Evolutionary conservation across 1,284 basidiomycete genomes (phyloP), one percentile per base, ranked within the genome.

Genomic region (Ceratobasidium theobromae): DNA sequence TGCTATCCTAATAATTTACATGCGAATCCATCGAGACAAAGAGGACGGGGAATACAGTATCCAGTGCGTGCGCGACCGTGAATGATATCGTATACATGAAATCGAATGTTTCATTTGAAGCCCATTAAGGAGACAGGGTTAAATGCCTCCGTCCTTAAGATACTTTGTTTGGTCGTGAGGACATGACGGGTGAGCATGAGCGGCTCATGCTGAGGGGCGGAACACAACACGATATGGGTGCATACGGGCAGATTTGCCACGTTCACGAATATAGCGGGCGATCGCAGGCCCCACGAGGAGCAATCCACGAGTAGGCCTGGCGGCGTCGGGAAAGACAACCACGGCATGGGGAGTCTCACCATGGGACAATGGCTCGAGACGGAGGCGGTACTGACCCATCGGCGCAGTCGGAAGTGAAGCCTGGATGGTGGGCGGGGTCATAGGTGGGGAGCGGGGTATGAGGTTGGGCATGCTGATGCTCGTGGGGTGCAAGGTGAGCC

Each of bases 221-320:
- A 60, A 49, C 30, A 60, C 57, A 49, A 60, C 45, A 46, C 57
- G 57, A 33, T 60, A 60, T 25, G 57, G 57, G 57, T 60, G 57
- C 57, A 60, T 60, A n/a, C 57, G 57, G 1, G 33, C 18, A 28
- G 57, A n/a, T 46, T 60, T 60, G 43, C 45, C 57, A 27, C 46
- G 57, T 46, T 60, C 57, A 23, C 57, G 57, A n/a, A 51, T 38
- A 32, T 60, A 40, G 21, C 46, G 43, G 21, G 43, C 57, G 9
- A 60, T 60, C 3, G 57, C 57, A 2, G 57, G 57, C n/a, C 57
- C 57, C 4, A 60, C 28, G 28, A 60, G 57, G 9, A 60, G 45
- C 28, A 60, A 32, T n/a, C 30, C 57, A 33, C 57, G 57, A 18
- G 43, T 48, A 25, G 57, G 57, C 4, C 30, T 33, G 21, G 57